These are phyloP conservation scores for Epicoccum sorghinum DNA, from an alignment of 2,329 filamentous ascomycete genomes.

Conservation along the genomic window DNA sequence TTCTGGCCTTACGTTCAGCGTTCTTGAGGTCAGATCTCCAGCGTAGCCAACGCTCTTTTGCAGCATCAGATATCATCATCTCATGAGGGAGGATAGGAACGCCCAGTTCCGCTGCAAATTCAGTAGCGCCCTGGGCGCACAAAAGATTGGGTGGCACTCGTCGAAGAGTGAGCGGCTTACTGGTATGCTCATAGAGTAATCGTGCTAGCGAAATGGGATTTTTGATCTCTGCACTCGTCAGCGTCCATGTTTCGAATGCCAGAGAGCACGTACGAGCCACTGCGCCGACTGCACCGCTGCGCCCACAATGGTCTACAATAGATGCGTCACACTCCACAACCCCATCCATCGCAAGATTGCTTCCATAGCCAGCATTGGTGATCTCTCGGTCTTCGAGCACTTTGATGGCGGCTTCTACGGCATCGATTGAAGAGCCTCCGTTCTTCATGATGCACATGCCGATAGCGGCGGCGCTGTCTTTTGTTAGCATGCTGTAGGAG, in stretches of 20 bases:
- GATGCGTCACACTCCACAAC: constrained; percentile 94
- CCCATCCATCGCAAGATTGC: constrained; percentile 89
- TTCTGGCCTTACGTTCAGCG: constrained; percentile 58
- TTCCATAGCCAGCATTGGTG: constrained; percentile 95
- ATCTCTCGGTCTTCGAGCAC: constrained; percentile 92
- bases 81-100: constrained; percentile 77
- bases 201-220: constrained; percentile 92
- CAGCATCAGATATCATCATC: constrained; percentile 77
- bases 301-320: constrained; percentile 86
- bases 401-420: constrained; percentile 86
- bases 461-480: constrained; percentile 74
- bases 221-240: constrained; percentile 70
- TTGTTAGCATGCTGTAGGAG: constrained; percentile 16
- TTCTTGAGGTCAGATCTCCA: constrained; percentile 76
- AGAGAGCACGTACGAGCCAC: constrained; percentile 72
- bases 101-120: constrained; percentile 83
- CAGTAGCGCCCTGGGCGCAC: constrained; percentile 80
- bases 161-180: constrained; percentile 77
- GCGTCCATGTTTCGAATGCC: background rate
- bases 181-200: constrained; percentile 78
- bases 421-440: constrained; percentile 82
- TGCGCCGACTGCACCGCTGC: constrained; percentile 91
- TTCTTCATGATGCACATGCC: constrained; percentile 81
- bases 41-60: constrained; percentile 76
- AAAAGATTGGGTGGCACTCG: constrained; percentile 93